These are phyloP conservation scores for Opeltia flavorubescens DNA, from an alignment of 495 filamentous ascomycete genomes.

Conservation along the genomic window DNA sequence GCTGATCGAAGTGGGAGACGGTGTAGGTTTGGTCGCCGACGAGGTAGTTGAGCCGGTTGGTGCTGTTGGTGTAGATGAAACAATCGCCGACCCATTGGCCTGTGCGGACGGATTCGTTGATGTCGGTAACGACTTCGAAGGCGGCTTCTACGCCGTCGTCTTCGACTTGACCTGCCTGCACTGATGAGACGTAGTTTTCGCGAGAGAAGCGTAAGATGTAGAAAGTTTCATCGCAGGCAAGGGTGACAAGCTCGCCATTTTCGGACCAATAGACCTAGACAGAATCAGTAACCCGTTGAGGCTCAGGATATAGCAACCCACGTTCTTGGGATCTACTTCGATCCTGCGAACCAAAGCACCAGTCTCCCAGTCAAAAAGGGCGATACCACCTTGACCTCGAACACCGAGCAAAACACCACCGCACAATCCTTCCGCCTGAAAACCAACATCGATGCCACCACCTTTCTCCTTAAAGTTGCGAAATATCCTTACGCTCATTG, in stretches of 20 bases:
- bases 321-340: slow-evolving; percentile 78
- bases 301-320: slow-evolving; percentile 21
- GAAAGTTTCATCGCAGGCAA: slow-evolving; percentile 91
- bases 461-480: slow-evolving; percentile 93
- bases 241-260: slow-evolving; percentile 77
- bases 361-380: slow-evolving; percentile 90
- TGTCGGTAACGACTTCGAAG: slow-evolving; percentile 88
- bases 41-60: slow-evolving; percentile 94
- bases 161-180: slow-evolving; percentile 69
- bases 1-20: slow-evolving; percentile 91
- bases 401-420: slow-evolving; percentile 90
- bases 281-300: slow-evolving; percentile 1
- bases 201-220: slow-evolving; percentile 85
- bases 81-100: slow-evolving; percentile 97
- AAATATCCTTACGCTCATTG: slow-evolving; percentile 89
- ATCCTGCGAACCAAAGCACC: slow-evolving; percentile 83
- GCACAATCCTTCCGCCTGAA: slow-evolving; percentile 82
- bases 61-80: slow-evolving; percentile 95
- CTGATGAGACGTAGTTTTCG: slow-evolving; percentile 69
- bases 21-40: slow-evolving; percentile 98
- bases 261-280: slow-evolving; percentile 90
- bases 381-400: slow-evolving; percentile 85
- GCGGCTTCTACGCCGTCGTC: slow-evolving; percentile 97
- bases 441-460: slow-evolving; percentile 83
- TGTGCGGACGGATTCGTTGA: slow-evolving; percentile 87